Conservation (phyloP, 768 basidiomycete genomes). For the Mycena rebaudengoi region DNA sequence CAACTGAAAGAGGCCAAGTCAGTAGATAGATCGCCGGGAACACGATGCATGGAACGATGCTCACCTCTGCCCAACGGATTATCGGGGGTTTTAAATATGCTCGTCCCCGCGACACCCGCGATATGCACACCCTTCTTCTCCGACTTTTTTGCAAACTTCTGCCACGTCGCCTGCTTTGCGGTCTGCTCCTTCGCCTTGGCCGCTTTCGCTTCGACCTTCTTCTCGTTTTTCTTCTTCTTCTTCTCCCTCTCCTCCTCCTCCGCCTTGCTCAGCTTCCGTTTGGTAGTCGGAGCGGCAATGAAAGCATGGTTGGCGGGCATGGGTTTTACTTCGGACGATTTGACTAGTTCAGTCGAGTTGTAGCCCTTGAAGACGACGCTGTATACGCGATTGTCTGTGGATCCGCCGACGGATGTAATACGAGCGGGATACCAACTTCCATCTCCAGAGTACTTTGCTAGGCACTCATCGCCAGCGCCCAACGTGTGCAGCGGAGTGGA, state of each 20-base stretch:
- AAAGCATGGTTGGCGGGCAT: conserved; percentile 67
- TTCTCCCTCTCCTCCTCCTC: conserved; percentile 89
- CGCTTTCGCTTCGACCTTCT: conserved; percentile 85
- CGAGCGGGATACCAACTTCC: conserved; percentile 89
- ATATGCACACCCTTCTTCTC: conserved; percentile 94
- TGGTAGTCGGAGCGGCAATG: conserved; percentile 56
- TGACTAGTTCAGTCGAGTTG: conserved; percentile 88
- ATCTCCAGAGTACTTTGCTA: conserved; percentile 88
- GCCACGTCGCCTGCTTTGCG: conserved; percentile 87
- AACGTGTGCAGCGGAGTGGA: conserved; percentile 64
- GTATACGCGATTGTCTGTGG: conserved; percentile 83
- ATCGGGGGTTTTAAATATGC: conserved; percentile 94
- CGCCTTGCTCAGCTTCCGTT: conserved; percentile 80
- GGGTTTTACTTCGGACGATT: conserved; percentile 72
- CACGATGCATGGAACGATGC: conserved; percentile 37
- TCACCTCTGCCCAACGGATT: conserved; percentile 87
- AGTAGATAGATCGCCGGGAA: conserved; percentile 13
- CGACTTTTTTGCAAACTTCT: conserved; percentile 94
- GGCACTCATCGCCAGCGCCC: conserved; percentile 85
- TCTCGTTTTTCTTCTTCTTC: conserved; percentile 97
- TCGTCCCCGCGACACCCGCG: conserved; percentile 87
- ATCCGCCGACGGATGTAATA: conserved; percentile 85
- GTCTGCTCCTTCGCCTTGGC: conserved; percentile 90
- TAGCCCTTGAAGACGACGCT: conserved; percentile 93
- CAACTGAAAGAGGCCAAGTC: no score